Conservation (phyloP, 208 protist genomes). For the Trypanosoma vivax region DNA sequence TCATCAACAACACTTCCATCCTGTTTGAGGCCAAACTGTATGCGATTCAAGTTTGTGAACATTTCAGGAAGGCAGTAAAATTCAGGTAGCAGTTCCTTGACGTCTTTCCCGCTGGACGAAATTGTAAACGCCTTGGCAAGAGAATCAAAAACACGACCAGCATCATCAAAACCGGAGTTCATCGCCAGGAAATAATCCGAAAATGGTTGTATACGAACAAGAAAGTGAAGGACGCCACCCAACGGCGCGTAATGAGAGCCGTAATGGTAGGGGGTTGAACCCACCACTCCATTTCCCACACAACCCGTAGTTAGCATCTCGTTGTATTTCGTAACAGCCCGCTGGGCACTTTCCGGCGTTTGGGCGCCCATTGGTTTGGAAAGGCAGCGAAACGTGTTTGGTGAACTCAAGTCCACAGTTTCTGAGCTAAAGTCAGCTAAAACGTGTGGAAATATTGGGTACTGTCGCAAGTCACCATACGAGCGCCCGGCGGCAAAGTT, state of each 20-base stretch:
- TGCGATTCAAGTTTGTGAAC: conserved; percentile 40
- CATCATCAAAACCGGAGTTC: conserved; percentile 28
- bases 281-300: conserved; percentile 1
- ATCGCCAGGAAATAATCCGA: conserved; percentile 41
- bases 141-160: conserved; percentile 31
- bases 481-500: conserved; percentile 71
- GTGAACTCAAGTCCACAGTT: conserved; percentile 44
- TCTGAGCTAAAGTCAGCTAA: conserved; percentile 63
- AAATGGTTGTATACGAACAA: conserved; percentile 93
- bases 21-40: conserved; percentile 45
- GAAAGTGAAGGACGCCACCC: conserved; percentile 79
- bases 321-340: conserved; percentile 42
- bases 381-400: conserved; percentile 62
- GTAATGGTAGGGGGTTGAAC: conserved; percentile 75
- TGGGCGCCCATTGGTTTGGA: conserved; percentile 88
- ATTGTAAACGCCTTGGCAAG: conserved; percentile 20
- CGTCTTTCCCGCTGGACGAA: conserved; percentile 35
- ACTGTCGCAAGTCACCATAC: conserved; percentile 80
- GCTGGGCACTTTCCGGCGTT: conserved; percentile 26
- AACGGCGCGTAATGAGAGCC: conserved; percentile 90
- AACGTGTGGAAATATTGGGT: conserved; percentile 87
- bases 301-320: conserved; percentile 22
- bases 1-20: conserved; percentile 48
- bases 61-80: conserved; percentile 68
- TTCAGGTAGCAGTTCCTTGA: conserved; percentile 89